Evolutionary conservation across 176 grass and related monocot genomes (phyloP).

Genomic region (Raddia distichophylla): DNA sequence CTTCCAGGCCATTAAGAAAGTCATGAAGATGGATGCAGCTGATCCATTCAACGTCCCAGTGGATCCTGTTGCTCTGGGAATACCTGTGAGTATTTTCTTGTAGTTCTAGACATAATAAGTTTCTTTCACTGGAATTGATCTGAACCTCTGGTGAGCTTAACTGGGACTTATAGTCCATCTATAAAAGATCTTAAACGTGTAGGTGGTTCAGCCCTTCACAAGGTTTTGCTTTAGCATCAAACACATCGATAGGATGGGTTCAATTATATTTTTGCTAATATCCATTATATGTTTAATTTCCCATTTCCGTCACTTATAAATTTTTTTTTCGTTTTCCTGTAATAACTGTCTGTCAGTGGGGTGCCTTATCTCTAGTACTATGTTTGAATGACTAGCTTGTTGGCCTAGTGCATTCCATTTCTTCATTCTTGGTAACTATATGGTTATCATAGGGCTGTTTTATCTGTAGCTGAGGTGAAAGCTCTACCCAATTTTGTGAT

Average conservation of each 20-base stretch:
- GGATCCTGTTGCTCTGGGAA: constrained; percentile 80
- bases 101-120: background rate
- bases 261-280: background rate
- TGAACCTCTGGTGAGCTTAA: background rate
- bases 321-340: background rate
- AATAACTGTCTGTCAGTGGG: background rate
- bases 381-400: background rate
- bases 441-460: background rate
- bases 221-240: background rate
- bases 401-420: background rate
- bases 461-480: constrained; percentile 13
- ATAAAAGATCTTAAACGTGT: constrained; percentile 14
- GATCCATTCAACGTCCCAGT: constrained; percentile 90
- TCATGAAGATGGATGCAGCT: constrained; percentile 95
- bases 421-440: background rate
- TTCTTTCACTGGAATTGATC: constrained; percentile 26
- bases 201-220: background rate
- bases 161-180: background rate
- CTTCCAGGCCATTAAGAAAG: constrained; percentile 85
- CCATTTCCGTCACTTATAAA: background rate
- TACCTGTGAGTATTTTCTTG: constrained; percentile 82
- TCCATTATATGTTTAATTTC: background rate
- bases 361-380: background rate
- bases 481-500: background rate
- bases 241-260: background rate